Evolutionary conservation across 768 basidiomycete species (phyloP).

Genomic region (Daedaleopsis sinensis): DNA sequence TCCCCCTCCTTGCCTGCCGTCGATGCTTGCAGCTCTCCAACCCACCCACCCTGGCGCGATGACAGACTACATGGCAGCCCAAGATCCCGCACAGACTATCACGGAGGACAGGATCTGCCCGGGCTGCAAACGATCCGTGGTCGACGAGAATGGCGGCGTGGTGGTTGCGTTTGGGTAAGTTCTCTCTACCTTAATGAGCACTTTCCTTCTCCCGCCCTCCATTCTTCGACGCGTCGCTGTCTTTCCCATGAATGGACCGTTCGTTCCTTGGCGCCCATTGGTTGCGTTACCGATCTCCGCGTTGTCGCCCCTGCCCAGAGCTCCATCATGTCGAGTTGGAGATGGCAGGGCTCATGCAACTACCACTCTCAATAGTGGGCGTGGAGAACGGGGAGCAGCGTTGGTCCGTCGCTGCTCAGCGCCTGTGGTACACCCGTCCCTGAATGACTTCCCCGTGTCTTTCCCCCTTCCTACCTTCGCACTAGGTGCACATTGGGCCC

Average conservation of each 20-base stretch:
- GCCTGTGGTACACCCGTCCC: no score
- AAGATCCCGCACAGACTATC: constrained; percentile 22
- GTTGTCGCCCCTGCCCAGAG: not conserved
- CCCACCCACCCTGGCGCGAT: constrained; percentile 9
- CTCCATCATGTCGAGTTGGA: no score
- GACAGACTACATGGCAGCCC: constrained; percentile 10
- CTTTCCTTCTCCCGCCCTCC: not conserved
- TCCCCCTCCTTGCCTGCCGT: not conserved
- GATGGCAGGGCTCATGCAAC: no score
- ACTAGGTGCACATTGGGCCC: no score
- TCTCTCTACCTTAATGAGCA: constrained; percentile 12
- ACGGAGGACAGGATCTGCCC: constrained; percentile 70
- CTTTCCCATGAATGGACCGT: not conserved
- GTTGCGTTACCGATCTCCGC: not conserved
- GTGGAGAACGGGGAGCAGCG: no score
- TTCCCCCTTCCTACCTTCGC: no score
- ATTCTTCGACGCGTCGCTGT: not conserved
- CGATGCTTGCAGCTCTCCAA: constrained; percentile 20
- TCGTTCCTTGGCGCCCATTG: not conserved
- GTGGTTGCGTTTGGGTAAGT: constrained; percentile 96
- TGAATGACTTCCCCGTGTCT: no score
- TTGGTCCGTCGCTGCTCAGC: no score
- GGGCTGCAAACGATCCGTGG: constrained; percentile 80
- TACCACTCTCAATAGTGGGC: no score
- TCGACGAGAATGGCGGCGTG: constrained; percentile 79